Evolutionary conservation across 2,329 filamentous ascomycete species (phyloP).

Genomic region (Coleophoma cylindrospora): DNA sequence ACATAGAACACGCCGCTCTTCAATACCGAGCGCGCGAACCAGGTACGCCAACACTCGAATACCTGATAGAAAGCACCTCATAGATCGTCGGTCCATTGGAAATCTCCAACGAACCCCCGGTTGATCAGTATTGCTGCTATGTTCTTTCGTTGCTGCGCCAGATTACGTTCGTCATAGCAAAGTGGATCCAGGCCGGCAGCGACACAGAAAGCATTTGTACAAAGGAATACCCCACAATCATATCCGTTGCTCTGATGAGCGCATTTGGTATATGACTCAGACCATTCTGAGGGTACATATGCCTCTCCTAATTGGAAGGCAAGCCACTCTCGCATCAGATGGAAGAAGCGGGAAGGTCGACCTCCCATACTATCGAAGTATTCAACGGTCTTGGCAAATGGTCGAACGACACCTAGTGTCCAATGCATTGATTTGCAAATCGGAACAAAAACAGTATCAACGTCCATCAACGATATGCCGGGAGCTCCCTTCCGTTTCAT

Average conservation of each 20-base stretch:
- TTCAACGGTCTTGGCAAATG: conserved; percentile 52
- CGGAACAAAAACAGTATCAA: conserved; percentile 65
- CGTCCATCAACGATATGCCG: conserved; percentile 56
- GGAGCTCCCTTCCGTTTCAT: conserved; percentile 52
- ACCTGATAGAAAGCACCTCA: no score
- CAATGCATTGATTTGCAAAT: conserved; percentile 63
- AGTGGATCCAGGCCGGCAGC: conserved; percentile 32
- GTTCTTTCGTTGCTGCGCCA: conserved; percentile 53
- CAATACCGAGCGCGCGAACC: no score
- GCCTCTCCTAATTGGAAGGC: conserved; percentile 48
- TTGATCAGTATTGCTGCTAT: conserved; percentile 64
- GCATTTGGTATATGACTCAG: conserved; percentile 40
- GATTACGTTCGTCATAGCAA: conserved; percentile 45
- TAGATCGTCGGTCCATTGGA: conserved; percentile 26
- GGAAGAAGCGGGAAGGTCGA: conserved; percentile 30
- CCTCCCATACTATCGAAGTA: conserved; percentile 65
- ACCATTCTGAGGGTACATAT: conserved; percentile 58
- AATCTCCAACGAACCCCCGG: conserved; percentile 59
- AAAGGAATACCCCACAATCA: conserved; percentile 75
- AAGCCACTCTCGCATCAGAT: conserved; percentile 48
- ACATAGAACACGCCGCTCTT: no score
- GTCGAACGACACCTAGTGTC: conserved; percentile 66
- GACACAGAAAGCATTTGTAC: conserved; percentile 65
- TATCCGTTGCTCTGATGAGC: conserved; percentile 59
- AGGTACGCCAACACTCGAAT: no score